These are phyloP conservation scores for Quercus robur DNA, from an alignment of 306 rosid genomes.

Conservation along the genomic window DNA sequence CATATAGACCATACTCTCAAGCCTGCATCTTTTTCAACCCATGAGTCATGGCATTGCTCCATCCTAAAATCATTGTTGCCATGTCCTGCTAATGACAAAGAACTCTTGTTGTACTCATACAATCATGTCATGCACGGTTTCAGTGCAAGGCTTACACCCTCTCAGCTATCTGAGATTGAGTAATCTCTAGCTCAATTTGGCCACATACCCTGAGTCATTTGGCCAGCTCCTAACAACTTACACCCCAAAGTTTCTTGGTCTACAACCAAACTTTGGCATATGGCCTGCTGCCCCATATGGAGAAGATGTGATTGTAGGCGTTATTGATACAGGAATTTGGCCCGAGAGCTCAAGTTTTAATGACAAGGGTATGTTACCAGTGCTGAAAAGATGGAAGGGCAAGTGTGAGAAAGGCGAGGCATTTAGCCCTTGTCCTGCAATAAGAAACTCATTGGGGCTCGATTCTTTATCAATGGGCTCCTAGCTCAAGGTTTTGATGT, in stretches of 20 bases:
- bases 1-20: too few species aligned
- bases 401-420: slow-evolving; percentile 1
- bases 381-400: slow-evolving; percentile 6
- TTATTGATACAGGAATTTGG: slow-evolving; percentile 23
- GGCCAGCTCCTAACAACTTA: slow-evolving; percentile 12
- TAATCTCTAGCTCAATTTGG: not conserved
- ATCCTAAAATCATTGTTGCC: not conserved
- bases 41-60: not conserved
- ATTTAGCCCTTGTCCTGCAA: slow-evolving; percentile 15
- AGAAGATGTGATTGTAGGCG: not conserved
- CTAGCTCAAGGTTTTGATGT: not conserved
- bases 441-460: slow-evolving; percentile 22
- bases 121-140: slow-evolving; percentile 20
- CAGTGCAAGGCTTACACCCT: not conserved
- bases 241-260: slow-evolving; percentile 12
- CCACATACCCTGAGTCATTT: not conserved
- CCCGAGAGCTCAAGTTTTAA: slow-evolving; percentile 2
- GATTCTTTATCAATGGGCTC: not conserved
- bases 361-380: not conserved
- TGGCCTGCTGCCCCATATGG: too few species aligned
- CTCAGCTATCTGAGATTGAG: not conserved
- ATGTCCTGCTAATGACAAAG: not conserved
- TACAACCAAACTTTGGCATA: not conserved
- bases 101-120: slow-evolving; percentile 17
- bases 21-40: not conserved